These are phyloP conservation scores for Globisporangium canariense DNA, from an alignment of 352 stramenopile species.

Conservation along the genomic window DNA sequence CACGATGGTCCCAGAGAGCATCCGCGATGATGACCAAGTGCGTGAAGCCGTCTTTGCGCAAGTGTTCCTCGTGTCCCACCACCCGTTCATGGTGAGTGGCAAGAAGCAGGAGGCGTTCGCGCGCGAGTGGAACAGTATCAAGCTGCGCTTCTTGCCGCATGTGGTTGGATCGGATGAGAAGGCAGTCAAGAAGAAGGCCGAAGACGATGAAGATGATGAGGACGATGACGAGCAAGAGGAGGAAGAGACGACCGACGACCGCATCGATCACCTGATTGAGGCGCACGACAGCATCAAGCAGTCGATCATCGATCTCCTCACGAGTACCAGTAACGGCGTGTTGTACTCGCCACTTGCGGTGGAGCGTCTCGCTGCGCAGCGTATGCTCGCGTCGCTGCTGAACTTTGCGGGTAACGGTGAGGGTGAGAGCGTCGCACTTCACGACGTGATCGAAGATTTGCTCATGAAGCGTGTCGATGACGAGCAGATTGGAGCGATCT, in stretches of 20 bases:
- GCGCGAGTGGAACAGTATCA: conserved; percentile 66
- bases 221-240: conserved; percentile 46
- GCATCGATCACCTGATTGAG: conserved; percentile 80
- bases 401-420: conserved; percentile 80
- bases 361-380: conserved; percentile 62
- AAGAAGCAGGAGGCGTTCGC: conserved; percentile 43
- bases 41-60: conserved; percentile 48
- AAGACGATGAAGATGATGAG: conserved; percentile 26
- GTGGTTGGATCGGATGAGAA: not conserved
- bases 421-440: conserved; percentile 66
- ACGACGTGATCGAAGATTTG: conserved; percentile 62
- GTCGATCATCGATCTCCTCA: conserved; percentile 43
- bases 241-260: conserved; percentile 53
- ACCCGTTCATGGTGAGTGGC: conserved; percentile 71
- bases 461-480: conserved; percentile 52
- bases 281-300: conserved; percentile 59
- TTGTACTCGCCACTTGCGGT: conserved; percentile 48
- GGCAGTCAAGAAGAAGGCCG: conserved; percentile 11
- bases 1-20: conserved; percentile 39
- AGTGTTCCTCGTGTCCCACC: conserved; percentile 59
- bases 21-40: conserved; percentile 30
- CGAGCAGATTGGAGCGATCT: conserved; percentile 49
- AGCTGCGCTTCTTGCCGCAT: conserved; percentile 53
- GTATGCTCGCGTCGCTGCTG: conserved; percentile 65
- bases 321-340: conserved; percentile 36